These are phyloP conservation scores for Alternaria conjuncta DNA, from an alignment of 2,329 filamentous ascomycete species.

Conservation along the genomic window DNA sequence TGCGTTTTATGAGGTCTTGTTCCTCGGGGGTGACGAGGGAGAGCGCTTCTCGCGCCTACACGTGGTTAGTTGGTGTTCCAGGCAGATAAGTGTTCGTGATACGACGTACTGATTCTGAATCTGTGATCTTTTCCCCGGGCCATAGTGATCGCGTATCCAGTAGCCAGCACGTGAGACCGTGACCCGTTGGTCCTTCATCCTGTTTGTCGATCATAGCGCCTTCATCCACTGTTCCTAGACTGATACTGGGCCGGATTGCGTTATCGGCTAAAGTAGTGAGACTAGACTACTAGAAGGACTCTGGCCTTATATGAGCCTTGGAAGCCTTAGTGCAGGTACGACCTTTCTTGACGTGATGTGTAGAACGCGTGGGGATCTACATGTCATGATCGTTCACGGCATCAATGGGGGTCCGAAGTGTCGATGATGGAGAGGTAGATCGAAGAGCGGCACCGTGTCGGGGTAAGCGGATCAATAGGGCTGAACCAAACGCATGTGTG, in stretches of 20 bases:
- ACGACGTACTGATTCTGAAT: constrained; percentile 19
- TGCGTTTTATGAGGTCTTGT: constrained; percentile 63
- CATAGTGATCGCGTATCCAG: constrained; percentile 57
- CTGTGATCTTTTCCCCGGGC: constrained; percentile 53
- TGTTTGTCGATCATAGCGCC: constrained; percentile 18
- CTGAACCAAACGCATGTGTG: background rate
- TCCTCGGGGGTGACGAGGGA: constrained; percentile 58
- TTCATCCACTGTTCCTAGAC: background rate
- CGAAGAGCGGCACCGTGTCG: background rate
- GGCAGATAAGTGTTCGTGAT: background rate
- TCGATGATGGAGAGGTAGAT: constrained; percentile 7
- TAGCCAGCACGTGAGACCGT: constrained; percentile 55
- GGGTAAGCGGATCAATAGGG: constrained; percentile 5
- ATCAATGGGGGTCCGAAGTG: constrained; percentile 10
- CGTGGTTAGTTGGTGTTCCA: background rate
- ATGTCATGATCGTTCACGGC: constrained; percentile 4
- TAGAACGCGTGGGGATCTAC: background rate
- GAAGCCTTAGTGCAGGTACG: background rate
- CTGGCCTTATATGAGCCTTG: constrained; percentile 2
- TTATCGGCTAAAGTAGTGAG: background rate
- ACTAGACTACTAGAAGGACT: background rate
- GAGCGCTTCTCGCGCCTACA: constrained; percentile 53
- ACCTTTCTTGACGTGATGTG: background rate
- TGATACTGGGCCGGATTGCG: background rate
- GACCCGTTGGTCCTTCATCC: constrained; percentile 12